Evolutionary conservation across 2,329 filamentous ascomycete genomes (phyloP).

Genomic region (Esteya vermicola): DNA sequence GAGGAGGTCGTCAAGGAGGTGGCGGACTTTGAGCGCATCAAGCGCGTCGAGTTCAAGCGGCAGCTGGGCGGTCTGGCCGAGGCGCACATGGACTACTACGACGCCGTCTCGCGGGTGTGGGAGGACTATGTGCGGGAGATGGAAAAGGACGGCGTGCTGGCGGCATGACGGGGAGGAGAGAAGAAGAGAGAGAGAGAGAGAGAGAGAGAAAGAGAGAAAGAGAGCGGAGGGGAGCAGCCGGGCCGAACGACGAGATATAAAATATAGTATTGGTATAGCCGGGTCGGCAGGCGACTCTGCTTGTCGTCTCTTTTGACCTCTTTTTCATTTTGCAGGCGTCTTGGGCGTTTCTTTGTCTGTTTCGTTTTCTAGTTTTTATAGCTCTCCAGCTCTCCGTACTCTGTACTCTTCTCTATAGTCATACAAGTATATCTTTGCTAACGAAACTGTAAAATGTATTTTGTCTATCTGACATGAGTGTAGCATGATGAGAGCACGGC

Average conservation of each 20-base stretch:
- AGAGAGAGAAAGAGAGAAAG: background rate
- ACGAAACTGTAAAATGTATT: background rate
- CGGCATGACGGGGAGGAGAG: conserved; percentile 6
- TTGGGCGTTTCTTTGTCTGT: background rate
- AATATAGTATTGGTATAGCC: too few relatives aligned
- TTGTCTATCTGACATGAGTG: background rate
- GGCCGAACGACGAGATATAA: too few relatives aligned
- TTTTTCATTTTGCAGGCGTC: background rate
- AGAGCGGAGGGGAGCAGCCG: too few relatives aligned
- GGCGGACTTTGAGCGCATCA: conserved; percentile 89
- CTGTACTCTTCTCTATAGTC: too few relatives aligned
- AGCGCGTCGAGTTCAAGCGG: conserved; percentile 79
- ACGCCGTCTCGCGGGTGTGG: conserved; percentile 68
- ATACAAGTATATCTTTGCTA: too few relatives aligned
- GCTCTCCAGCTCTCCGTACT: too few relatives aligned
- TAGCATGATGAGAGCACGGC: too few relatives aligned
- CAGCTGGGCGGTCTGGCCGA: conserved; percentile 74
- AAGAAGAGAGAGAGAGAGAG: background rate
- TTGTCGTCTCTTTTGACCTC: too few relatives aligned
- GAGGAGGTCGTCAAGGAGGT: conserved; percentile 93
- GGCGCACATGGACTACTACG: conserved; percentile 78
- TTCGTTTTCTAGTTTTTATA: background rate
- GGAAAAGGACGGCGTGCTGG: conserved; percentile 47
- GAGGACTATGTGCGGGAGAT: conserved; percentile 80
- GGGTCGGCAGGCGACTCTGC: too few relatives aligned